Percentiles rank a stretch among this genome's conserved stretches.
Conservation (phyloP, 1,284 basidiomycete species). For the Microbotryum scabiosae region DNA sequence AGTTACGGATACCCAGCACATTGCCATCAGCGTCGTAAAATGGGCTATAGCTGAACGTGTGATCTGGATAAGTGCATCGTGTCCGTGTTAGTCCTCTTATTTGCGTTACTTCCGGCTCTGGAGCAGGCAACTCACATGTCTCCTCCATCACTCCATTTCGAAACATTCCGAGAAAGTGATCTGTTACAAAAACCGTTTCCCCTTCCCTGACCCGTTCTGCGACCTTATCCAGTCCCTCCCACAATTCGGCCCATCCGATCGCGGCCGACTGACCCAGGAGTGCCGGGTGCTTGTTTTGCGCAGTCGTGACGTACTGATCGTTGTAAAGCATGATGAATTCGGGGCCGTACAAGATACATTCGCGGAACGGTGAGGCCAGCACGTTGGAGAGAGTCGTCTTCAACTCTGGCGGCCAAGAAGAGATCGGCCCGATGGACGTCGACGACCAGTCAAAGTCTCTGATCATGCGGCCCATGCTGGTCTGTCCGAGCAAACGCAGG, state of each 20-base stretch:
- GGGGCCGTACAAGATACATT: slow-evolving; percentile 20
- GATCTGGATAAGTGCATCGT: slow-evolving; percentile 5
- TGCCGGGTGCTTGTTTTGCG: slow-evolving; percentile 26
- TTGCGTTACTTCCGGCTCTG: no score
- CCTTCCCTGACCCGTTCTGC: slow-evolving; percentile 16
- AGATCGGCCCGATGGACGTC: slow-evolving; percentile 12
- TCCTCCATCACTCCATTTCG: slow-evolving; percentile 19
- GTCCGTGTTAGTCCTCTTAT: no score
- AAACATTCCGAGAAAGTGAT: slow-evolving; percentile 22
- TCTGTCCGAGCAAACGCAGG: background rate
- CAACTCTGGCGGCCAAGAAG: slow-evolving; percentile 16
- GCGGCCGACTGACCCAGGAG: slow-evolving; percentile 24
- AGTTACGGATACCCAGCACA: slow-evolving; percentile 25
- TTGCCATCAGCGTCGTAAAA: slow-evolving; percentile 4
- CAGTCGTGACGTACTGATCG: slow-evolving; percentile 20
- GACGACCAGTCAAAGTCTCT: background rate
- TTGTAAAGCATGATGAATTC: slow-evolving; percentile 20
- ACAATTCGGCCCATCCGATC: slow-evolving; percentile 31
- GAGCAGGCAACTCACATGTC: slow-evolving; percentile 4
- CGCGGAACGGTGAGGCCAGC: slow-evolving; percentile 19
- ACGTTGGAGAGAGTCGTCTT: slow-evolving; percentile 15
- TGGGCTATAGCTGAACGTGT: slow-evolving; percentile 29
- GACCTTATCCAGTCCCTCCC: slow-evolving; percentile 22
- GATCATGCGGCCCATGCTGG: slow-evolving; percentile 3
- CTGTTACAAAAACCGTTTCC: slow-evolving; percentile 18